phyloP scores from a whole-genome alignment of 1,139 yeast genomes.

The Wickerhamiella infanticola region DNA sequence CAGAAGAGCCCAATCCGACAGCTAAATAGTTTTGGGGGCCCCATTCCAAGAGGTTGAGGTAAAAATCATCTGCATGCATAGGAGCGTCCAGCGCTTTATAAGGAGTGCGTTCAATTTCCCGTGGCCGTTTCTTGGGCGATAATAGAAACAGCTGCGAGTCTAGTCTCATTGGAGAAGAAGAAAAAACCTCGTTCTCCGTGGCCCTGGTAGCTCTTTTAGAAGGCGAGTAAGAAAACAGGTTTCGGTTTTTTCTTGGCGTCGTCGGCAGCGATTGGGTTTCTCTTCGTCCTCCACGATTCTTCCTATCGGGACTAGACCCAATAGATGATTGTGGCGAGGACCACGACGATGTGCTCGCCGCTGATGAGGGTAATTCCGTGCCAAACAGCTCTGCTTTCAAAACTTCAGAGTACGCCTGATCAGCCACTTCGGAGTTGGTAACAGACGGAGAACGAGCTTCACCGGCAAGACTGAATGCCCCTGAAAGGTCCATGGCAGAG shows the following conservation, averaged over 20 bases:
- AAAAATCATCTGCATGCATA: slow-evolving; percentile 84
- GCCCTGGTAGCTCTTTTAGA: slow-evolving; percentile 3
- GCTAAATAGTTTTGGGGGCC: slow-evolving; percentile 79
- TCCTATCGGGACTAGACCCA: slow-evolving; percentile 3
- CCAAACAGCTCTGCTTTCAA: slow-evolving; percentile 86
- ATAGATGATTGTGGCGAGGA: neutral
- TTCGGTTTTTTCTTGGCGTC: slow-evolving; percentile 25
- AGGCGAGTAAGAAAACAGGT: slow-evolving; percentile 22
- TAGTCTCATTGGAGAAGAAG: slow-evolving; percentile 68
- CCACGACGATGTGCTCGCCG: slow-evolving; percentile 14
- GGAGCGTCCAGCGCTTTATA: slow-evolving; percentile 94
- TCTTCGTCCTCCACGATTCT: neutral
- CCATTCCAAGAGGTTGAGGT: slow-evolving; percentile 88
- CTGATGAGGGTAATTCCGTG: slow-evolving; percentile 52
- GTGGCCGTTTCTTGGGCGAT: slow-evolving; percentile 66
- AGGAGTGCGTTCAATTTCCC: slow-evolving; percentile 75
- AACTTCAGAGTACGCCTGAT: slow-evolving; percentile 71
- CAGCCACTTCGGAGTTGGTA: slow-evolving; percentile 41
- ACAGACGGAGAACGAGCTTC: slow-evolving; percentile 15
- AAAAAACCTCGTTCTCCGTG: slow-evolving; percentile 4
- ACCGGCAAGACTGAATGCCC: slow-evolving; percentile 58
- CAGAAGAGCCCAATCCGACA: slow-evolving; percentile 79
- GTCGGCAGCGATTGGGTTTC: slow-evolving; percentile 22
- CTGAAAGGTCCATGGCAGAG: slow-evolving; percentile 73
- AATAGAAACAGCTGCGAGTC: slow-evolving; percentile 68